These are phyloP conservation scores for Papiliotrema nemorosa DNA, from an alignment of 1,284 basidiomycete genomes.

Conservation along the genomic window DNA sequence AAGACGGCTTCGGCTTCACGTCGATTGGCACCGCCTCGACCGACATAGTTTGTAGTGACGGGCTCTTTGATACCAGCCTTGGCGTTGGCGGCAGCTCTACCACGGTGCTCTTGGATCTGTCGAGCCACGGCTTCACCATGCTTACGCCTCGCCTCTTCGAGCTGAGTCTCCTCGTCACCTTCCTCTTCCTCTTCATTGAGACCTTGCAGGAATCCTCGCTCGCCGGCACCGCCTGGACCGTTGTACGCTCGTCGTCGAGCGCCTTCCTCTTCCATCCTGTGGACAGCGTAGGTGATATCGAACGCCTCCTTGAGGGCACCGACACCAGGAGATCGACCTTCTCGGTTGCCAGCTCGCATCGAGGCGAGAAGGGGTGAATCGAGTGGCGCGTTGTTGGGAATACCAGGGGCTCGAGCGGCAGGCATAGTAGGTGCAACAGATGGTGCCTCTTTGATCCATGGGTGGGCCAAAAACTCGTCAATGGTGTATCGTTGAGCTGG, in stretches of 20 bases:
- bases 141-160: conserved; percentile 55
- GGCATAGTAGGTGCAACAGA: conserved; percentile 62
- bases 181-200: conserved; percentile 92
- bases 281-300: conserved; percentile 97
- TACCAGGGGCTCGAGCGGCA: conserved; percentile 25
- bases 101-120: conserved; percentile 48
- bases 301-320: conserved; percentile 95
- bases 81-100: conserved; percentile 46
- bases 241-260: conserved; percentile 75
- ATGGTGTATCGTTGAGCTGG: conserved; percentile 94
- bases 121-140: conserved; percentile 52
- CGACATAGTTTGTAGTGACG: conserved; percentile 48
- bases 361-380: conserved; percentile 89
- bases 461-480: conserved; percentile 94
- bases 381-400: conserved; percentile 57
- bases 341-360: conserved; percentile 65
- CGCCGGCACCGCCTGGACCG: conserved; percentile 70
- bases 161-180: conserved; percentile 54
- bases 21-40: conserved; percentile 50
- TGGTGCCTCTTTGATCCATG: conserved; percentile 65
- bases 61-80: conserved; percentile 50
- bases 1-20: conserved; percentile 52
- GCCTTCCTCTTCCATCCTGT: conserved; percentile 98
- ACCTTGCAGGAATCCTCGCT: conserved; percentile 72
- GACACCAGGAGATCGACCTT: conserved; percentile 86